A percentile compares a stretch with the other conserved stretches of the same genome.
Conservation (phyloP, 352 stramenopile genomes). For the Phytophthora pseudosyringae region DNA sequence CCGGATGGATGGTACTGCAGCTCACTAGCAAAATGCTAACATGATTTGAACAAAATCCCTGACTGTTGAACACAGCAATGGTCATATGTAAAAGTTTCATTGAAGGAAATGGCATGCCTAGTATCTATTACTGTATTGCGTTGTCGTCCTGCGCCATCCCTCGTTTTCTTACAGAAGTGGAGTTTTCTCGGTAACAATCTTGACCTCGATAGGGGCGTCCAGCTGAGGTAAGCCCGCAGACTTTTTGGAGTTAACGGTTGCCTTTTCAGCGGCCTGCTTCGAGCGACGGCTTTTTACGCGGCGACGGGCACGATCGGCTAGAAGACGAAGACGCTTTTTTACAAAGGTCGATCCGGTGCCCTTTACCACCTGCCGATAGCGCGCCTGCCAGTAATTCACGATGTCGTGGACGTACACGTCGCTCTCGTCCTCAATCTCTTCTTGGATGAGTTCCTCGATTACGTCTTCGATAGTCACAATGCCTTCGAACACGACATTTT, state of each 20-base stretch:
- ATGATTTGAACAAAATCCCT: too few relatives aligned
- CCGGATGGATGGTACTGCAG: too few relatives aligned
- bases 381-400: constrained; percentile 63
- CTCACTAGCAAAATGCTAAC: too few relatives aligned
- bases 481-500: constrained; percentile 76
- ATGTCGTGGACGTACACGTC: constrained; percentile 79
- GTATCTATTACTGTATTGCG: too few relatives aligned
- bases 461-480: constrained; percentile 95
- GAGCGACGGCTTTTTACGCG: constrained; percentile 46
- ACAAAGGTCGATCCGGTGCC: constrained; percentile 44
- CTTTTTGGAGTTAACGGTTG: constrained; percentile 21
- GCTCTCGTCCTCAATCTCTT: constrained; percentile 93
- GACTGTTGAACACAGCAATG: too few relatives aligned
- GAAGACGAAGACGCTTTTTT: constrained; percentile 47
- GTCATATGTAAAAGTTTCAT: too few relatives aligned
- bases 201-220: constrained; percentile 47
- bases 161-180: constrained; percentile 40
- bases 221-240: constrained; percentile 22
- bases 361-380: constrained; percentile 35
- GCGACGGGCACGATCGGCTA: constrained; percentile 46
- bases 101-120: too few relatives aligned
- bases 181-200: constrained; percentile 58
- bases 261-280: constrained; percentile 31
- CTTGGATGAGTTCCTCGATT: constrained; percentile 92
- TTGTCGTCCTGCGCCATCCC: not conserved